phyloP scores from a whole-genome alignment of 2,329 filamentous ascomycete species.

The Achaetomium macrosporum region DNA sequence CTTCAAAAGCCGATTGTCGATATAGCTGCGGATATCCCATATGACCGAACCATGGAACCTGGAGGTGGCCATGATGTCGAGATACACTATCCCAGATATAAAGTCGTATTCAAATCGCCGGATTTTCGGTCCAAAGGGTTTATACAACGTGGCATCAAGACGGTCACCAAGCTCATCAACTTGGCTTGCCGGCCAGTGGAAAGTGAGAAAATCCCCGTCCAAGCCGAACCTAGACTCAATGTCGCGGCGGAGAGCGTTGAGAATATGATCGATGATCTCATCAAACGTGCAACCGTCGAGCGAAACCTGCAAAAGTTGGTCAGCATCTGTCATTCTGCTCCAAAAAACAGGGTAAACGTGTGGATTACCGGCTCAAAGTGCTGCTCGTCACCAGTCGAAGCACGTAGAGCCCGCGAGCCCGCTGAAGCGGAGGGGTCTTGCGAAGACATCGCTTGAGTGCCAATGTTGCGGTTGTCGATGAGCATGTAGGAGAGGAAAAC shows the following conservation, averaged over 20 bases:
- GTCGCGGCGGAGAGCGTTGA: background rate
- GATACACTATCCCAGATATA: conserved; percentile 1
- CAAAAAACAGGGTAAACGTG: background rate
- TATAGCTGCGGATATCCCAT: background rate
- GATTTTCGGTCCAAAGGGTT: background rate
- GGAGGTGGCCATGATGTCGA: conserved; percentile 7
- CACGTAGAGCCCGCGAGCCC: background rate
- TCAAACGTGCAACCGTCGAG: conserved; percentile 4
- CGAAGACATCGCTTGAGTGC: conserved; percentile 2
- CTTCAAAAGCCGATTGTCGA: background rate
- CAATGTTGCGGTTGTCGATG: background rate
- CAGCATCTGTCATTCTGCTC: background rate
- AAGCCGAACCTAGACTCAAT: background rate
- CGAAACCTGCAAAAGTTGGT: conserved; percentile 3
- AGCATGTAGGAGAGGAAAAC: too few relatives aligned
- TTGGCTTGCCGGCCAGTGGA: conserved; percentile 5
- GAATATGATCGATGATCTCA: background rate
- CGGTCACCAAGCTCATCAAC: background rate
- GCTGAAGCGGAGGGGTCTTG: background rate
- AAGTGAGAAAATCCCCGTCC: too few relatives aligned
- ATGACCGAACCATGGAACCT: conserved; percentile 1
- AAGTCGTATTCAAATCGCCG: conserved; percentile 7
- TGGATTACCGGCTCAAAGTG: background rate
- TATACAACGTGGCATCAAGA: background rate
- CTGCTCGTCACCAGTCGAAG: background rate